A percentile compares a stretch with the other conserved stretches of the same genome.
These are phyloP conservation scores for Orbilia quercus DNA, from an alignment of 2,329 filamentous ascomycete species.

Conservation along the genomic window DNA sequence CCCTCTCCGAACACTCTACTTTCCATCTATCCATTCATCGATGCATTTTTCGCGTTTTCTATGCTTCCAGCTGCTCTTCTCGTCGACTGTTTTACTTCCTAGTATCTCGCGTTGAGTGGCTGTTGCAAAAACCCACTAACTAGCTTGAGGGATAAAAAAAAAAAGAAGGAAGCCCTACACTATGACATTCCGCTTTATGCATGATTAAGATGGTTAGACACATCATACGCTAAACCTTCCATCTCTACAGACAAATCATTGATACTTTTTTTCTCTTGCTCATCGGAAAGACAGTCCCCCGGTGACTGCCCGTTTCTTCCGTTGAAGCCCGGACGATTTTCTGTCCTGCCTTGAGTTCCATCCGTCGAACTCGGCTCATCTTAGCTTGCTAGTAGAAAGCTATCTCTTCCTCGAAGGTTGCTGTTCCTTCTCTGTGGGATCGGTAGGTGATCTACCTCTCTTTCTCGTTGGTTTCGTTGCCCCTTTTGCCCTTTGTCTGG, in stretches of 20 bases:
- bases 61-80: slow-evolving; percentile 38
- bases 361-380: slow-evolving; percentile 50
- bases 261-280: slow-evolving; percentile 26
- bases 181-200: slow-evolving; percentile 55
- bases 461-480: slow-evolving; percentile 13
- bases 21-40: slow-evolving; percentile 16
- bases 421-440: slow-evolving; percentile 24
- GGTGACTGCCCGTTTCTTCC: slow-evolving; percentile 43
- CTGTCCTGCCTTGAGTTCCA: slow-evolving; percentile 43
- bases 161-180: slow-evolving; percentile 52
- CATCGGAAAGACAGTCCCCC: slow-evolving; percentile 38
- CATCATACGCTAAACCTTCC: slow-evolving; percentile 54
- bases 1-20: slow-evolving; percentile 12
- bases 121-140: slow-evolving; percentile 35
- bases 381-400: slow-evolving; percentile 10
- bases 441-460: slow-evolving; percentile 53
- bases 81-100: slow-evolving; percentile 47
- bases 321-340: slow-evolving; percentile 50
- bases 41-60: slow-evolving; percentile 52
- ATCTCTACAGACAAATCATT: slow-evolving; percentile 45
- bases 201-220: slow-evolving; percentile 54
- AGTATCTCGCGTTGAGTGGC: slow-evolving; percentile 49
- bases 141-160: slow-evolving; percentile 55
- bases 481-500: slow-evolving; percentile 12
- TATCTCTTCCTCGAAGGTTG: slow-evolving; percentile 24